A percentile compares a stretch with the other conserved stretches of the same genome.
Conservation (phyloP, 345 rosid genomes). For the Eucalyptus leucophloia region DNA sequence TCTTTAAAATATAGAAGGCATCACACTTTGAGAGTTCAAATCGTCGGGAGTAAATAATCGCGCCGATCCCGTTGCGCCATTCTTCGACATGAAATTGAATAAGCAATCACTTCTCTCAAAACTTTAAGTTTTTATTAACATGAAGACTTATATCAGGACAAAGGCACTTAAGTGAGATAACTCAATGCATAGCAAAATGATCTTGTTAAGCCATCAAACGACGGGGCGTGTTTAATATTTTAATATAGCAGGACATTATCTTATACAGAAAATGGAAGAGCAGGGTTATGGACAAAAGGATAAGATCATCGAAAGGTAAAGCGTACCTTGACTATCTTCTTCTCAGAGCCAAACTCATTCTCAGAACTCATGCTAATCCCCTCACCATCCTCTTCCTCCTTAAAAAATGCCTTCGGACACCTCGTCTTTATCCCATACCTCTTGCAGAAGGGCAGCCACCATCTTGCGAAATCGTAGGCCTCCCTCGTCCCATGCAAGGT, state of each 20-base stretch:
- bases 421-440: constrained; percentile 1
- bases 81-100: background rate
- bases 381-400: too few relatives aligned
- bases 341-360: background rate
- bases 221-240: background rate
- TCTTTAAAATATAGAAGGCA: background rate
- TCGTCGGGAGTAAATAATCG: background rate
- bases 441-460: constrained; percentile 40
- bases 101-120: background rate
- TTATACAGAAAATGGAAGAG: background rate
- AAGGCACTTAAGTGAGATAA: background rate
- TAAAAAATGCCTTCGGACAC: constrained; percentile 11
- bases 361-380: background rate
- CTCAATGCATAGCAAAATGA: too few relatives aligned
- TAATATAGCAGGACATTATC: background rate
- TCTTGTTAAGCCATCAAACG: background rate
- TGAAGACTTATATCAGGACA: background rate
- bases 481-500: too few relatives aligned
- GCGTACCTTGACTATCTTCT: constrained; percentile 3
- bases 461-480: background rate
- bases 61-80: background rate
- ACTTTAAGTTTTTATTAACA: background rate
- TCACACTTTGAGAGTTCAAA: background rate
- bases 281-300: background rate
- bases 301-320: background rate